Conservation (phyloP, 306 rosid genomes). For the Potentilla sterilis region DNA sequence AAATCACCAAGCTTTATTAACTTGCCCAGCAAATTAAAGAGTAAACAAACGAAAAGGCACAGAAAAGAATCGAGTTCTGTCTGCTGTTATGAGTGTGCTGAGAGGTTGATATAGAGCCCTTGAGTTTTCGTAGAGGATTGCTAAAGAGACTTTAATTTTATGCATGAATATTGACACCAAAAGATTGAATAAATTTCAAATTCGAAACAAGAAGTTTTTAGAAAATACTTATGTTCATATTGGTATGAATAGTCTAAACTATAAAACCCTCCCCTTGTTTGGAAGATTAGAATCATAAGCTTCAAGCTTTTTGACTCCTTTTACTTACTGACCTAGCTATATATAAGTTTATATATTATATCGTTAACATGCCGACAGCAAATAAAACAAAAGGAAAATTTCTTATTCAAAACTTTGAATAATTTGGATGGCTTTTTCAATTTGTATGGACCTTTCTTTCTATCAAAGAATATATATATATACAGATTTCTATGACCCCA, state of each 20-base stretch:
- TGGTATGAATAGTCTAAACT: not conserved
- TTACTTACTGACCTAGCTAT: not conserved
- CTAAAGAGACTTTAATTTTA: not conserved
- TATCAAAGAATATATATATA: not conserved
- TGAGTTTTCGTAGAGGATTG: not conserved
- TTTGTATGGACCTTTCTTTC: not conserved
- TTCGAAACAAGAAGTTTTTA: slow-evolving; percentile 8
- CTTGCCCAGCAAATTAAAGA: not conserved
- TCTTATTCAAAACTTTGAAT: not conserved
- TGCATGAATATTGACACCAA: slow-evolving; percentile 8
- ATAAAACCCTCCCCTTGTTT: not conserved
- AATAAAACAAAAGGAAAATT: not conserved
- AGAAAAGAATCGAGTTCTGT: not conserved
- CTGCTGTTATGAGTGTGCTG: not conserved
- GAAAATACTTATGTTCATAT: no score
- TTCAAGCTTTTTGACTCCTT: slow-evolving; percentile 13
- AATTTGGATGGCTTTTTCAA: not conserved
- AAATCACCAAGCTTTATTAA: not conserved
- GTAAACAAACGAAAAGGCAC: not conserved
- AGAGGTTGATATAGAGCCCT: not conserved
- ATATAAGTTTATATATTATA: not conserved
- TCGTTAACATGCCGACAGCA: slow-evolving; percentile 13
- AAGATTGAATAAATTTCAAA: not conserved
- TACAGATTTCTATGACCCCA: slow-evolving; percentile 14
- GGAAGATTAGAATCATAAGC: not conserved